Evolutionary conservation across 2,329 filamentous ascomycete species (phyloP).

Genomic region (Elsinoe necatrix): DNA sequence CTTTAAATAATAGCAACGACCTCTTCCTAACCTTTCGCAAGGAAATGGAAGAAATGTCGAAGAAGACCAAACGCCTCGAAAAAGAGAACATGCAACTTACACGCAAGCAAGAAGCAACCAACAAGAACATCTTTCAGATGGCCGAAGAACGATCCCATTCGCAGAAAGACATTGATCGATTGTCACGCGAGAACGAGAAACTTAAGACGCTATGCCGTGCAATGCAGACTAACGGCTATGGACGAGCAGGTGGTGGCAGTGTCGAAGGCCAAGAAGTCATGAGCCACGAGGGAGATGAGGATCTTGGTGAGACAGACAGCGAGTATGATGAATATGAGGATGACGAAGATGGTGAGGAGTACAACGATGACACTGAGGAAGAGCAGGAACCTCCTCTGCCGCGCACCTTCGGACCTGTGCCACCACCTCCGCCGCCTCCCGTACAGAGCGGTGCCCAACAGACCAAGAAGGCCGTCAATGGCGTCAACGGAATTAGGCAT

Average conservation of each 20-base stretch:
- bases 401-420: slow-evolving; percentile 37
- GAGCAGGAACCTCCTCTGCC: slow-evolving; percentile 30
- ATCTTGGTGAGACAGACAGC: slow-evolving; percentile 50
- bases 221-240: slow-evolving; percentile 90
- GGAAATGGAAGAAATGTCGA: slow-evolving; percentile 99
- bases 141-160: slow-evolving; percentile 79
- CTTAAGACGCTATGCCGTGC: slow-evolving; percentile 90
- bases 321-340: slow-evolving; percentile 52
- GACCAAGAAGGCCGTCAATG: slow-evolving; percentile 23
- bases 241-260: slow-evolving; percentile 31
- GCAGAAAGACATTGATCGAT: slow-evolving; percentile 66
- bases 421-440: slow-evolving; percentile 42
- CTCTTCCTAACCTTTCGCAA: slow-evolving; percentile 93
- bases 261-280: slow-evolving; percentile 24
- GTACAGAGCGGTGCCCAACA: slow-evolving; percentile 14
- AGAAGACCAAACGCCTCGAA: slow-evolving; percentile 93
- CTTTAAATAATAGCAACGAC: slow-evolving; percentile 96
- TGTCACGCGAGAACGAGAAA: slow-evolving; percentile 79
- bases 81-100: slow-evolving; percentile 91
- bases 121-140: slow-evolving; percentile 94
- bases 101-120: slow-evolving; percentile 86
- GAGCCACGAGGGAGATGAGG: slow-evolving; percentile 31
- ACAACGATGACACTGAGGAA: slow-evolving; percentile 55
- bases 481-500: slow-evolving; percentile 26
- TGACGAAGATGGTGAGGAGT: slow-evolving; percentile 55